These are phyloP conservation scores for Penicillium cinerascens DNA, from an alignment of 495 filamentous ascomycete genomes.

Conservation along the genomic window DNA sequence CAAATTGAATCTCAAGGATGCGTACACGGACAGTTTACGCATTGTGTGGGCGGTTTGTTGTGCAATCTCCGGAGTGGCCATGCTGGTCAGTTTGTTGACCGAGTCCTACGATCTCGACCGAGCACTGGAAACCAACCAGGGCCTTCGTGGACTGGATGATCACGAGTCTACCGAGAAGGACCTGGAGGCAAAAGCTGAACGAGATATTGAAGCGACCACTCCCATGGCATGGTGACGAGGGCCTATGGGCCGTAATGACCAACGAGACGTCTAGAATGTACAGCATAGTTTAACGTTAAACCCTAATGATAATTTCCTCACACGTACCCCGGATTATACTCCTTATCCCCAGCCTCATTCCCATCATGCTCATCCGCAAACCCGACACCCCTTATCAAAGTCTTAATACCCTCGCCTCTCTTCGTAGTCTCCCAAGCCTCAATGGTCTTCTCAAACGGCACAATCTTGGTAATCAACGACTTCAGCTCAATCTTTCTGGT, in stretches of 20 bases:
- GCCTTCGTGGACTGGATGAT: conserved; percentile 13
- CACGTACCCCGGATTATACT: background rate
- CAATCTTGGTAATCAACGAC: conserved; percentile 63
- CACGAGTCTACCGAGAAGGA: conserved; percentile 12
- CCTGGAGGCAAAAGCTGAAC: conserved; percentile 9
- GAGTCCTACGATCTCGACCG: conserved; percentile 53
- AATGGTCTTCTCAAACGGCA: conserved; percentile 69
- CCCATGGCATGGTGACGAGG: conserved; percentile 17
- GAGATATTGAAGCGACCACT: background rate
- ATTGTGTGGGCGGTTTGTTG: conserved; percentile 57
- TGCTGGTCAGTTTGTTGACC: conserved; percentile 48
- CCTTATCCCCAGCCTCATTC: background rate
- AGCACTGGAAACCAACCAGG: conserved; percentile 36
- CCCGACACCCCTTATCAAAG: conserved; percentile 63
- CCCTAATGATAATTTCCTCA: conserved; percentile 4
- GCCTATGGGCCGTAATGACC: background rate
- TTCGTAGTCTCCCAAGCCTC: conserved; percentile 75
- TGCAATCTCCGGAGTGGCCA: conserved; percentile 46
- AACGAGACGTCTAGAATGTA: conserved; percentile 12
- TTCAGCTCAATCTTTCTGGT: conserved; percentile 64
- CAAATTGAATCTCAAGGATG: conserved; percentile 45
- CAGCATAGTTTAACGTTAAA: background rate
- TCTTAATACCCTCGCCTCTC: conserved; percentile 79
- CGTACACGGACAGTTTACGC: conserved; percentile 55
- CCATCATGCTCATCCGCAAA: conserved; percentile 35